Evolutionary conservation across 495 filamentous ascomycete species (phyloP), one percentile per base, ranked within the genome.

Genomic region (Penicillium bialowiezense): DNA sequence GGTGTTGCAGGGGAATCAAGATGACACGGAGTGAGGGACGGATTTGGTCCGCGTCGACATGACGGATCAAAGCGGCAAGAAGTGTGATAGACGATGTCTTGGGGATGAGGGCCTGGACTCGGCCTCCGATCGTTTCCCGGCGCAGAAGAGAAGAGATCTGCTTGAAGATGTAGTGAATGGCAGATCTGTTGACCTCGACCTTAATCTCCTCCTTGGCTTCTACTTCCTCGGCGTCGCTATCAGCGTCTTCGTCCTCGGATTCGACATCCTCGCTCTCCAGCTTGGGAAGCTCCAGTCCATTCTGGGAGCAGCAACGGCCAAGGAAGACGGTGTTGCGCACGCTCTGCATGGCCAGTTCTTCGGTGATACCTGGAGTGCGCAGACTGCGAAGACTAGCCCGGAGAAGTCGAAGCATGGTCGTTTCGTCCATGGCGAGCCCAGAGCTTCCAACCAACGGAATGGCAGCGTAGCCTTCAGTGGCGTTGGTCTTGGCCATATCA

Each of bases 271-370:
- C 57, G 24, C 59, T 50, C 31, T 56, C 71, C 50, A 61, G 29
- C 21, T 68, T 59, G 50, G 73, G 59, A 52, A 79, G 80, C 54
- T 68, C 75, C 41, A 86, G 68, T 42, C 70, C 72, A 61, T 84
- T 88, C 21, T 81, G 80, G 15, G 81, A 81, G 50, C 87, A 81
- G 66, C 81, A 84, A 14, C 80, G 77, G 28, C 75, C 84, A 0
- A 96, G 73, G 74, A 95, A 95, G 17, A 87, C 69, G 29, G 91
- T 70, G 56, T 95, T 91, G 50, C 86, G 82, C 21, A 88, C 82
- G 24, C 76, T 81, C 60, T 92, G 88, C 48, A 77, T 77, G 0
- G 84, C 85, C 20, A 95, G 73, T 17, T 82, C 77, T 48, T 90
- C 82, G 32, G 69, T 81, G 20, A 93, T 68, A 23, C 80, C 78